Base-by-base conservation (phyloP, 2,329 filamentous ascomycete genomes). In the Xylariaceae sp. region DNA sequence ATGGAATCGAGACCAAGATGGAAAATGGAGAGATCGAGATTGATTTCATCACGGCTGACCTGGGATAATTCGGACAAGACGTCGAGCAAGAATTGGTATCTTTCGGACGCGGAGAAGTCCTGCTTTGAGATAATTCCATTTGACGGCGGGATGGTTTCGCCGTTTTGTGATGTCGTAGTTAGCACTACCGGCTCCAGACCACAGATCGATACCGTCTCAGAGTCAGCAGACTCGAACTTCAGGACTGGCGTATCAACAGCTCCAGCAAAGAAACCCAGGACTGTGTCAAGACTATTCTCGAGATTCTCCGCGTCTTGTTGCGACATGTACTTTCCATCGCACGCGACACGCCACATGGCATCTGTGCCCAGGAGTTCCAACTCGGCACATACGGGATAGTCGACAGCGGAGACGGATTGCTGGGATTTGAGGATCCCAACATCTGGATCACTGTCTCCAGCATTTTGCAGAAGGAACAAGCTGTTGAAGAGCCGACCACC, bases 1-100 rank as follows among this genome's bases (percentile, higher is more conserved):
- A 97, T 96, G 0, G 92, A 97, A 71, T 97, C 92, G 1, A 97
- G 82, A 0, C 92, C 92, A 1, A 97, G 80, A 63, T 94, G 87
- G 72, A 94, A 96, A 10, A 96, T 82, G 0, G 82, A 90, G 54
- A 86, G 82, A 0, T 79, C 76, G 57, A 79, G 80, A 2, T 75
- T 73, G 55, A 96, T 88, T 1, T 83, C 77, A 0, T 77, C 69
- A 15, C 78, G 73, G 0, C 85, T 76, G 0, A 88, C 74, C 13
- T 81, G 82, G 0, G 91, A 89, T 0, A 92, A 78, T 35, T 78
- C 70, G 0, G 80, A 75, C 11, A 88, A 72, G 0, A 81, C 75
- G 1, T 74, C 69, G 1, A 82, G 74, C 17, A 88, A 7, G 2
- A n/a, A 34, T 3, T 64, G 55, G 8, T 60, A 54, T n/a, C 34